Percentiles rank a stretch among this genome's conserved stretches.
phyloP scores from a whole-genome alignment of 768 basidiomycete genomes.

The Suillus cothurnatus region DNA sequence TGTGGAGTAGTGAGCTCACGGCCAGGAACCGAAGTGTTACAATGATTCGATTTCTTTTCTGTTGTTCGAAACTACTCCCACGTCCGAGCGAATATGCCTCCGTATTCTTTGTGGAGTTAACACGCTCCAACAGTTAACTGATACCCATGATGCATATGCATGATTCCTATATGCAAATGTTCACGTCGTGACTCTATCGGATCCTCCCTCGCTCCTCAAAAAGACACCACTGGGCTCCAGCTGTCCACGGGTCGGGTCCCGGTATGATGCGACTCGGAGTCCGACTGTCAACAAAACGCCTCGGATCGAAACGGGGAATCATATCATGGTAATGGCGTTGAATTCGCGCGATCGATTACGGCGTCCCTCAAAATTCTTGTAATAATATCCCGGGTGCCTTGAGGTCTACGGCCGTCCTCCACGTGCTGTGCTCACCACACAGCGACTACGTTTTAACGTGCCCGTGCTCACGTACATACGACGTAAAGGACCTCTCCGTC shows the following conservation, averaged over 20 bases:
- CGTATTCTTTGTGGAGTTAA: not conserved
- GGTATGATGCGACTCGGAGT: not conserved
- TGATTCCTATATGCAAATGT: not conserved
- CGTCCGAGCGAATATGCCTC: not conserved
- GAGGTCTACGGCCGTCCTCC: not conserved
- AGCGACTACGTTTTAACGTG: not conserved
- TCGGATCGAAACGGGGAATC: constrained; percentile 2
- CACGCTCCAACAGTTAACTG: not conserved
- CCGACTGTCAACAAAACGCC: not conserved
- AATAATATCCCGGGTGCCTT: not conserved
- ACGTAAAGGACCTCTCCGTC: not conserved
- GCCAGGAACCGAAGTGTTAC: not conserved
- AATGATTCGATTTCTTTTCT: not conserved
- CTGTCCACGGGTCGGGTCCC: not conserved
- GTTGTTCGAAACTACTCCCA: not conserved
- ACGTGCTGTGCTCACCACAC: not conserved
- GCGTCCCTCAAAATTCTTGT: not conserved
- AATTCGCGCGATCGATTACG: not conserved
- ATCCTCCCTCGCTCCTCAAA: not conserved
- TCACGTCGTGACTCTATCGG: not conserved
- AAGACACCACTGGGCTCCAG: not conserved
- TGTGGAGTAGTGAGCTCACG: not conserved
- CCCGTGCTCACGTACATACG: not conserved
- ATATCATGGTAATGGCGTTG: not conserved
- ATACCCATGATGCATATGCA: not conserved